Conservation (phyloP, 495 filamentous ascomycete genomes). For the Oleoguttula mirabilis region DNA sequence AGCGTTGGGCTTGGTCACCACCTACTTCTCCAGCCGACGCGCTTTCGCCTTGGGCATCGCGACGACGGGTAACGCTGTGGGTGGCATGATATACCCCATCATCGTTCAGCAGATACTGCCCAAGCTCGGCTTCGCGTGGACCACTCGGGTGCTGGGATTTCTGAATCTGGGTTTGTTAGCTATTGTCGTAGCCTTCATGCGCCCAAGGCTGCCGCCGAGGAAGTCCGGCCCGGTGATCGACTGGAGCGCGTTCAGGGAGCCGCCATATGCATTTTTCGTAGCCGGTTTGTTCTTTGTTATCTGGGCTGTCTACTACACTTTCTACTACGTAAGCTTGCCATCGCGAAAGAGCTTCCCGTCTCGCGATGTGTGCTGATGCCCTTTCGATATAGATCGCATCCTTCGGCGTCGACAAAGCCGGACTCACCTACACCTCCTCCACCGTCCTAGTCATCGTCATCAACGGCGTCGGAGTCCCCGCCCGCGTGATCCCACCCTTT, state of each 20-base stretch:
- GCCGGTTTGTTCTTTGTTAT: slow-evolving; percentile 29
- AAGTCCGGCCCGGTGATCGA: slow-evolving; percentile 32
- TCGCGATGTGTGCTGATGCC: no score
- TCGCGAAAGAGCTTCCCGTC: no score
- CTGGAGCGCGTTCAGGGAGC: slow-evolving; percentile 31
- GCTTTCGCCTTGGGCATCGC: slow-evolving; percentile 57
- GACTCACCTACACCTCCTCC: slow-evolving; percentile 20
- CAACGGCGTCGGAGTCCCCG: slow-evolving; percentile 29
- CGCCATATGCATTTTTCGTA: slow-evolving; percentile 25
- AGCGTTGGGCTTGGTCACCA: slow-evolving; percentile 52
- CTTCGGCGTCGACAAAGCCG: slow-evolving; percentile 23
- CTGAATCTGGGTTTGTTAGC: slow-evolving; percentile 24
- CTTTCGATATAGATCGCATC: slow-evolving; percentile 19
- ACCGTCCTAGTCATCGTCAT: slow-evolving; percentile 27
- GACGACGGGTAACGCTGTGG: slow-evolving; percentile 59
- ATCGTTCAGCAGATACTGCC: slow-evolving; percentile 64
- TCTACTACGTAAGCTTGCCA: slow-evolving; percentile 28
- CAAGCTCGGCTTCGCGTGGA: slow-evolving; percentile 31
- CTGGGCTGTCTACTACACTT: slow-evolving; percentile 30
- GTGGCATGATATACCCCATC: slow-evolving; percentile 68
- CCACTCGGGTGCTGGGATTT: slow-evolving; percentile 31
- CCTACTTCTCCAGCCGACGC: slow-evolving; percentile 61
- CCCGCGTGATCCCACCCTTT: slow-evolving; percentile 27
- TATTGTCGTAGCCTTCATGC: slow-evolving; percentile 17
- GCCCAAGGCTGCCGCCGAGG: slow-evolving; percentile 29